phyloP scores from a whole-genome alignment of 2,329 filamentous ascomycete species.

The Trichophyton mentagrophytes region DNA sequence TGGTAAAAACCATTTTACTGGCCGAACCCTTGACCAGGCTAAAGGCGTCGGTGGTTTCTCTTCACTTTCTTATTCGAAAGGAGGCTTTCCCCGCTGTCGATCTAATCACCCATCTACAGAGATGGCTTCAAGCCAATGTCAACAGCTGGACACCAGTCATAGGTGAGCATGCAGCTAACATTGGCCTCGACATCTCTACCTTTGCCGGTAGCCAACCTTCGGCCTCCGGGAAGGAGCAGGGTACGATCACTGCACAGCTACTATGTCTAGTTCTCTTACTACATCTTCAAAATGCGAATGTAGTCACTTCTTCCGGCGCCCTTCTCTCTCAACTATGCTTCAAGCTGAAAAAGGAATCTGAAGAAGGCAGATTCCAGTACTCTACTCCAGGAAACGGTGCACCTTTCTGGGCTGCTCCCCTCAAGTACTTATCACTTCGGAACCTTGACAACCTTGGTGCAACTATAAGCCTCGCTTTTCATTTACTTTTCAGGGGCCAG shows the following conservation, averaged over 20 bases:
- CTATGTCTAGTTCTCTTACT: slow-evolving; percentile 12
- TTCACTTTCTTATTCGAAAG: slow-evolving; percentile 29
- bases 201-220: slow-evolving; percentile 9
- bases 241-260: slow-evolving; percentile 16
- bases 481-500: slow-evolving; percentile 25
- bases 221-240: slow-evolving; percentile 11
- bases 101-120: slow-evolving; percentile 20
- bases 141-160: slow-evolving; percentile 23
- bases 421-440: slow-evolving; percentile 25
- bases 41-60: slow-evolving; percentile 25
- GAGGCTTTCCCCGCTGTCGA: slow-evolving; percentile 23
- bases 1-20: slow-evolving; percentile 27
- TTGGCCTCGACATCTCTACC: slow-evolving; percentile 18
- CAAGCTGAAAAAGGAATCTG: slow-evolving; percentile 9
- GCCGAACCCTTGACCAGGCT: slow-evolving; percentile 28
- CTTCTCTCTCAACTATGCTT: slow-evolving; percentile 12
- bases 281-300: slow-evolving; percentile 11
- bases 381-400: slow-evolving; percentile 9
- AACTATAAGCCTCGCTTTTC: slow-evolving; percentile 26
- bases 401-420: slow-evolving; percentile 26
- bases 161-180: slow-evolving; percentile 22
- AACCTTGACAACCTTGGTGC: slow-evolving; percentile 25
- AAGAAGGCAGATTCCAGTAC: slow-evolving; percentile 4
- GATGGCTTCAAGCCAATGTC: slow-evolving; percentile 25
- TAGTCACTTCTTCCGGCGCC: slow-evolving; percentile 10